A percentile compares a stretch with the other conserved stretches of the same genome.
phyloP scores from a whole-genome alignment of 192 early-diverging fungal genomes.

The Backusella macrospora region DNA sequence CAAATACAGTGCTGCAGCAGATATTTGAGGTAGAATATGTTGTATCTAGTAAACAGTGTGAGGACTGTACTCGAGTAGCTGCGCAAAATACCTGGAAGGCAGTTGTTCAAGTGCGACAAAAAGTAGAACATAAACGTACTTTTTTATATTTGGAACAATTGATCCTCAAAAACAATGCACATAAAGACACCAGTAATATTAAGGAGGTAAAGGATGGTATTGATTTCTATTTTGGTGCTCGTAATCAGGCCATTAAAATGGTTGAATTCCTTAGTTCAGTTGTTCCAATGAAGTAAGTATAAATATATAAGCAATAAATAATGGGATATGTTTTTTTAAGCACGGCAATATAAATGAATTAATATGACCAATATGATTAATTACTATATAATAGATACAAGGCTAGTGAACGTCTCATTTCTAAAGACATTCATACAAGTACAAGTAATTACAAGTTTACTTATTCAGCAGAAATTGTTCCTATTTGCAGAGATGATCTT shows the following conservation, averaged over 20 bases:
- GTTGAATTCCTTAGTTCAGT: conserved; percentile 89
- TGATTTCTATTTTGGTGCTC: conserved; percentile 93
- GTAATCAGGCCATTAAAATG: conserved; percentile 94
- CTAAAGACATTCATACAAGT: conserved; percentile 89
- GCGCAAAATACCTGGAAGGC: conserved; percentile 99
- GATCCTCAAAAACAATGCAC: conserved; percentile 96
- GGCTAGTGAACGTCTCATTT: conserved; percentile 93
- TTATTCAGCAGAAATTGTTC: conserved; percentile 94
- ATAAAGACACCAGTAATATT: conserved; percentile 98
- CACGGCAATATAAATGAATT: no score
- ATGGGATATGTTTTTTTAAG: no score
- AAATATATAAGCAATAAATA: no score
- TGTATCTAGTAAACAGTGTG: conserved; percentile 90
- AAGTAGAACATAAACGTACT: conserved; percentile 96
- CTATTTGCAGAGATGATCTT: conserved; percentile 97
- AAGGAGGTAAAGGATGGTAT: conserved; percentile 95
- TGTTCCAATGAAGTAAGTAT: conserved; percentile 70
- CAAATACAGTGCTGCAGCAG: conserved; percentile 94
- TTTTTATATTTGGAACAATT: conserved; percentile 98
- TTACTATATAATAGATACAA: conserved; percentile 60
- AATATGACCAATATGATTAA: background rate
- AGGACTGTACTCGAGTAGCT: conserved; percentile 92
- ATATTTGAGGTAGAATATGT: conserved; percentile 95
- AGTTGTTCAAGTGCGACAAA: conserved; percentile 96
- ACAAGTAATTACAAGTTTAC: conserved; percentile 96